These are phyloP conservation scores for Microcyclosporella mali DNA, from an alignment of 2,329 filamentous ascomycete species.

Conservation along the genomic window DNA sequence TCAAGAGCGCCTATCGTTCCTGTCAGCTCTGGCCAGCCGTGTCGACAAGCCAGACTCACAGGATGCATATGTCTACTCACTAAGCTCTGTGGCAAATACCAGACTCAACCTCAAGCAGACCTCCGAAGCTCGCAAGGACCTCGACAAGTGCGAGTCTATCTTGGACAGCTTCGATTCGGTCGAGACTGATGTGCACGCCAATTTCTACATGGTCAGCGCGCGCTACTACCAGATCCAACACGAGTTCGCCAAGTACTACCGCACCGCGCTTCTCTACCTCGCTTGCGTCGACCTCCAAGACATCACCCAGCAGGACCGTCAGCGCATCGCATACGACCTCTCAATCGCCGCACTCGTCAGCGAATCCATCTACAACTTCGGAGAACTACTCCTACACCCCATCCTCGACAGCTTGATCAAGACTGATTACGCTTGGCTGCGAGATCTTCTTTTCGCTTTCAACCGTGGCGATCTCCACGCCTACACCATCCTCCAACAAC, in stretches of 20 bases:
- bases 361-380: constrained; percentile 97
- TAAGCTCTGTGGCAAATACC: constrained; percentile 79
- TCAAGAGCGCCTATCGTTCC: constrained; percentile 76
- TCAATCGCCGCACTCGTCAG: constrained; percentile 88
- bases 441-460: constrained; percentile 94
- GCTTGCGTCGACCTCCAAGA: constrained; percentile 83
- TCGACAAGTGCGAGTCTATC: constrained; percentile 81
- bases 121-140: constrained; percentile 75
- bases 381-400: constrained; percentile 94
- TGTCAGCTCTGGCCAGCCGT: constrained; percentile 74
- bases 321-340: constrained; percentile 82
- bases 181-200: constrained; percentile 89
- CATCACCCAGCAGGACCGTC: constrained; percentile 67
- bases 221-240: constrained; percentile 86
- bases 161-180: constrained; percentile 91
- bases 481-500: constrained; percentile 65
- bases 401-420: constrained; percentile 80
- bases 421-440: constrained; percentile 76
- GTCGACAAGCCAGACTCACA: constrained; percentile 89
- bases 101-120: constrained; percentile 75
- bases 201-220: constrained; percentile 92
- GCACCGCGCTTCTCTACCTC: constrained; percentile 93
- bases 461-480: constrained; percentile 88
- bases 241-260: constrained; percentile 95
- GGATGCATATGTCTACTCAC: constrained; percentile 92